Percentiles rank a stretch among this genome's conserved stretches.
Evolutionary conservation across 192 early-diverging fungal genomes (phyloP).

Genomic region (Podila minutissima): DNA sequence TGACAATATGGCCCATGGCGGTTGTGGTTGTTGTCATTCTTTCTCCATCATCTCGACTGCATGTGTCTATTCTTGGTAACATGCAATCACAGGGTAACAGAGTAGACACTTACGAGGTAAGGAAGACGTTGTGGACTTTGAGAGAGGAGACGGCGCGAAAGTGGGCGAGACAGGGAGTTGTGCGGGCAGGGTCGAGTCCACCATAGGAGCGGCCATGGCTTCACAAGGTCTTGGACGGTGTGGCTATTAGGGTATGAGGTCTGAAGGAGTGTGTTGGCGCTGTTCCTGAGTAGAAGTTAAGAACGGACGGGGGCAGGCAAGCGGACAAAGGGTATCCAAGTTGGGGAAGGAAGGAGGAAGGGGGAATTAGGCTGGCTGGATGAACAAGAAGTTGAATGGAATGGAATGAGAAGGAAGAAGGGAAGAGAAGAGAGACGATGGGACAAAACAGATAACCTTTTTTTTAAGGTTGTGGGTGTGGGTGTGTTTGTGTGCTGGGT

Average conservation of each 20-base stretch:
- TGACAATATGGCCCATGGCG: background rate
- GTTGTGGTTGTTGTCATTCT: background rate
- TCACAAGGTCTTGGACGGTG: background rate
- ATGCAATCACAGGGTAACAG: background rate
- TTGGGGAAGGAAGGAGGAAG: too few relatives aligned
- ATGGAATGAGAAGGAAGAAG: background rate
- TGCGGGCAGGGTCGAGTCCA: background rate
- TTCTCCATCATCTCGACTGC: background rate
- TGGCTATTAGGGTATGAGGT: too few relatives aligned
- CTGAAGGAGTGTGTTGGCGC: too few relatives aligned
- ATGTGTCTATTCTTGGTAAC: background rate
- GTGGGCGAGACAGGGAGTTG: background rate
- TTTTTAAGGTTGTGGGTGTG: constrained; percentile 5
- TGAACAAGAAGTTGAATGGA: background rate
- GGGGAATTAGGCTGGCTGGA: background rate
- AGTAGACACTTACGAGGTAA: constrained; percentile 5
- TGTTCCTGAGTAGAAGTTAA: background rate
- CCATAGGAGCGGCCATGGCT: constrained; percentile 1
- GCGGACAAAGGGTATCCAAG: too few relatives aligned
- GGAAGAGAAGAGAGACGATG: background rate
- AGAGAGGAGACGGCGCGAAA: background rate
- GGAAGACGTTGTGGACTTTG: background rate
- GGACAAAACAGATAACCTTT: background rate
- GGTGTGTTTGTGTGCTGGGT: background rate
- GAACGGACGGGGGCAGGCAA: too few relatives aligned